phyloP scores from a whole-genome alignment of 1,284 basidiomycete species.

The Austropuccinia psidii region DNA sequence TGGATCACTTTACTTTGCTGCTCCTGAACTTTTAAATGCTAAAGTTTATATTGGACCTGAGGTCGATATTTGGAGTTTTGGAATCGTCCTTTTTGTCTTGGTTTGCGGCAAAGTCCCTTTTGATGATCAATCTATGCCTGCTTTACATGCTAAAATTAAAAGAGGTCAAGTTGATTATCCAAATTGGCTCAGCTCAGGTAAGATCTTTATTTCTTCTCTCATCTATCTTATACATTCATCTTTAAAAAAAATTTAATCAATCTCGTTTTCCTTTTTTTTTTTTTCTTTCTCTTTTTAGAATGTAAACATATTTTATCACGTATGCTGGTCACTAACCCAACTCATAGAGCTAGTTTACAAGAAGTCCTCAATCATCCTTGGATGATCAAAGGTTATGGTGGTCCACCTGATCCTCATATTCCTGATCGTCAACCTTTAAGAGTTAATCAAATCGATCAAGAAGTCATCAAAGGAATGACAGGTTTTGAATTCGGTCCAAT shows the following conservation, averaged over 20 bases:
- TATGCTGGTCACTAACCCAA: conserved; percentile 94
- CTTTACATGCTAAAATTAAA: conserved; percentile 97
- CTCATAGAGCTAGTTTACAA: conserved; percentile 66
- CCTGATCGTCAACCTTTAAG: conserved; percentile 80
- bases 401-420: conserved; percentile 73
- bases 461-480: conserved; percentile 82
- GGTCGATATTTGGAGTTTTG: conserved; percentile 98
- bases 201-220: conserved; percentile 44
- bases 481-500: conserved; percentile 93
- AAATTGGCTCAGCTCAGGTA: conserved; percentile 86
- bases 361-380: conserved; percentile 90
- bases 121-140: conserved; percentile 98
- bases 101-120: conserved; percentile 98
- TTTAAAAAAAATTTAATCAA: background rate
- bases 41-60: conserved; percentile 95
- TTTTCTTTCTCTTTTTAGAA: conserved; percentile 54
- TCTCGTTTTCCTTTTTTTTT: background rate
- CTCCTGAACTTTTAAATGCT: conserved; percentile 91
- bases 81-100: conserved; percentile 92
- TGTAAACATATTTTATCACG: conserved; percentile 87
- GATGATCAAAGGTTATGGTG: conserved; percentile 83
- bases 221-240: background rate
- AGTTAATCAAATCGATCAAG: conserved; percentile 71
- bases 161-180: conserved; percentile 94
- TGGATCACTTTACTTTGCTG: conserved; percentile 94